Base-by-base conservation (phyloP, 352 stramenopile genomes). In the Pythium angustatum region DNA sequence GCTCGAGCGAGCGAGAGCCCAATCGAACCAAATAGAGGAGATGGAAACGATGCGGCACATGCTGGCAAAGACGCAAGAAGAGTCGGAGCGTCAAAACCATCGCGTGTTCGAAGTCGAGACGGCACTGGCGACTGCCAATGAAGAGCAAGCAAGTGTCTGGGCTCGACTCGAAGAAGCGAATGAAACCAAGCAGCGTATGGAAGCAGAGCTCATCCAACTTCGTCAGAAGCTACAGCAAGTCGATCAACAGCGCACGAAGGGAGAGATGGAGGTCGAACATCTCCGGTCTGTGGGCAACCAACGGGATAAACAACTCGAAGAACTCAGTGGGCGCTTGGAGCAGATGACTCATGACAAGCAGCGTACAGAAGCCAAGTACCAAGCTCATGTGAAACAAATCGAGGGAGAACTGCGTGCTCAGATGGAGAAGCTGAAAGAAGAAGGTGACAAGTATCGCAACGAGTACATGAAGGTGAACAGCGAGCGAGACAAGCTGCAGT, bases 341-440 rank as follows among this genome's bases (percentile, higher is more conserved):
- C 60, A 75, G 11, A 56, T 78, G 17, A 65, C 24, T 12, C 76
- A 79, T 50, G 79, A 89, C 49, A 85, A 85, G 48, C 72, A 83
- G 49, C 53, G 62, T 1, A 40, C 70, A 30, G 78, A 89, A 41
- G 62, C 53, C 28, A 73, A 74, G 14, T 82, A 75, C 30, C 73
- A 87, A 64, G 50, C 55, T 10, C 82, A 87, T 52, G 44, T 81
- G 15, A 83, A 86, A 66, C 56, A 67, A 5, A 86, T 88, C 74
- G 81, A 90, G n/a, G 77, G 85, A 27, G 73, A 88, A 49, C 73
- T 88, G 64, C 69, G 83, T 26, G 48, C 65, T 14, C 72, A 85
- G 45, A 64, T 88, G 45, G 63, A 87, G 31, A 71, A 82, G 62
- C 48, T 87, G 11, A 69, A 81, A 22, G 63, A 76, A 10, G 78